Evolutionary conservation across 2,329 filamentous ascomycete genomes (phyloP), one percentile per base, ranked within the genome.

Genomic region (Sporothrix variecibatus): DNA sequence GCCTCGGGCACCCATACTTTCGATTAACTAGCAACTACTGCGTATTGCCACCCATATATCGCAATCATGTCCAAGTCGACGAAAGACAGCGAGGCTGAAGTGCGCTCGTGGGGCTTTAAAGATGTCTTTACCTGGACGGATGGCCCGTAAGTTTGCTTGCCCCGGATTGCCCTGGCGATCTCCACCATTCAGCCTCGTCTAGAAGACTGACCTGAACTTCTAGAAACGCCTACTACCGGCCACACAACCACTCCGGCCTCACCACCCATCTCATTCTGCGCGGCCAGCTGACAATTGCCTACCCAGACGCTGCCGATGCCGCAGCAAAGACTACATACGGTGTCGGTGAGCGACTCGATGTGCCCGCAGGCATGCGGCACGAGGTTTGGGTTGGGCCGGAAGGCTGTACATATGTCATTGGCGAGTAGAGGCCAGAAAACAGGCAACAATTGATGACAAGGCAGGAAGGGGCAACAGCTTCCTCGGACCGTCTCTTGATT

Each of bases 61-160:
- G 4, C 34, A 23, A 40, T 4, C 8, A 51, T 51, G 46, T 8
- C 26, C 1, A 69, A 38, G 26, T n/a, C 46, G 3, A 7, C 46
- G 46, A 26, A 53, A 74, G 84, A 88, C 56, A 83, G 84, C 51
- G 91, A 94, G 80, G 82, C 84, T 69, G 84, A 92, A 78, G 91
- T 94, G 34, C 85, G 85, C 49, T 88, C 87, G 1, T 93, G 92
- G 91, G 92, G 92, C 1, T 94, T 93, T 79, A 77, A 80, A 2
- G 85, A 90, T 69, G 91, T 93, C 79, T 93, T 93, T 76, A 93
- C 91, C 2, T 94, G 92, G 91, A 90, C 87, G 8, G 92, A 94
- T 81, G 83, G 85, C 28, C 89, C 90, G 91, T 93, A 86, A 17
- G 58, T 67, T 34, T 72, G 12, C 51, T 43, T 72, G 20, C 56